Conservation (phyloP, 192 early-diverging fungal species). For the Physocladia obscura region DNA sequence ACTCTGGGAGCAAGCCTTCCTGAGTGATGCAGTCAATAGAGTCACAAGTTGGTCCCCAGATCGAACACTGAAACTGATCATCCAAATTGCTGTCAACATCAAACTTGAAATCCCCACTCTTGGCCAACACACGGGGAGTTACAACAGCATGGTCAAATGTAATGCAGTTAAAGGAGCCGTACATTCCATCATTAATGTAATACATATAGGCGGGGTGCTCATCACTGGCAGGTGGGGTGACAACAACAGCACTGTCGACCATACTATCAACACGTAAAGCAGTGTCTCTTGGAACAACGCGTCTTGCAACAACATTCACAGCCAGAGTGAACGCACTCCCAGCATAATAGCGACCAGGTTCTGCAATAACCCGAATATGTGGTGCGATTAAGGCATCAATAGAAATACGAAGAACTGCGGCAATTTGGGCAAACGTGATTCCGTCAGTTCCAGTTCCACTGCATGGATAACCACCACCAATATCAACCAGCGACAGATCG, state of each 20-base stretch:
- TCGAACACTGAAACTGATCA: background rate
- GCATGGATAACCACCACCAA: constrained; percentile 97
- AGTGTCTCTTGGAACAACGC: constrained; percentile 61
- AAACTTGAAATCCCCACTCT: constrained; percentile 45
- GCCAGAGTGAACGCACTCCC: constrained; percentile 91
- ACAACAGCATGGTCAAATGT: constrained; percentile 92
- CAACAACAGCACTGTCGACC: constrained; percentile 10
- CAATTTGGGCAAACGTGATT: constrained; percentile 82
- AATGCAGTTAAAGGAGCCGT: constrained; percentile 97
- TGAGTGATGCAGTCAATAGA: constrained; percentile 91
- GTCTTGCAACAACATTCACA: constrained; percentile 88
- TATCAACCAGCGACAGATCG: constrained; percentile 50
- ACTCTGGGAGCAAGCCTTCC: constrained; percentile 67
- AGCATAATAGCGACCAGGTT: constrained; percentile 96
- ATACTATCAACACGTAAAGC: background rate
- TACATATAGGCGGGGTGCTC: constrained; percentile 68
- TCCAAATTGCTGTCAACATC: background rate
- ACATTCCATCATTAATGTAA: constrained; percentile 99
- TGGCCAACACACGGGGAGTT: constrained; percentile 65
- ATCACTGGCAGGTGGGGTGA: constrained; percentile 24
- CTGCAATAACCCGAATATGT: constrained; percentile 91
- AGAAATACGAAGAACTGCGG: constrained; percentile 71
- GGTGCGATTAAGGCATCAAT: constrained; percentile 78
- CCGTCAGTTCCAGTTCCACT: constrained; percentile 60
- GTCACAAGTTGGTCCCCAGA: constrained; percentile 99